Conservation (phyloP, 2,329 filamentous ascomycete genomes). For the Diaporthe nobilis region DNA sequence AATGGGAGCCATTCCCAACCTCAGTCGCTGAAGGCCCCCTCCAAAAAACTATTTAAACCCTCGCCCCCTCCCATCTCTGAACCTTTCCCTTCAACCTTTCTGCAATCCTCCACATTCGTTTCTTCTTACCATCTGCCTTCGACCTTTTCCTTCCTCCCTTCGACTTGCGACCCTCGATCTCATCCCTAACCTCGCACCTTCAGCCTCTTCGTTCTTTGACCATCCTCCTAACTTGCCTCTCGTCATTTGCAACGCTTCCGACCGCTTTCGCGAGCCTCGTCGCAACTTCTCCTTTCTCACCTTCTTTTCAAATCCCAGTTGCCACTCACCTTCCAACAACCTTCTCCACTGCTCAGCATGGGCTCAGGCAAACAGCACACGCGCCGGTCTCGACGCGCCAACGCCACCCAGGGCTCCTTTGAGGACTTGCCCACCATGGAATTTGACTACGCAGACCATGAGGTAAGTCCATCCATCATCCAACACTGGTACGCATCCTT, state of each 20-base stretch:
- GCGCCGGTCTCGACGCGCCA: too few relatives aligned
- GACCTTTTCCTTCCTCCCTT: neutral
- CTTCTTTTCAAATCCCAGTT: neutral
- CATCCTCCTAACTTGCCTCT: neutral
- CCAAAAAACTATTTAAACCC: conserved; percentile 10
- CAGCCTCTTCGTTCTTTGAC: neutral
- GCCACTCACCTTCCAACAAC: neutral
- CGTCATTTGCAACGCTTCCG: neutral
- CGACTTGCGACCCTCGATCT: neutral
- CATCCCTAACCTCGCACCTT: neutral
- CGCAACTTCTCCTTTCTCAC: neutral
- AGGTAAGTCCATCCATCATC: conserved; percentile 21
- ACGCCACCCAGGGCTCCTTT: too few relatives aligned
- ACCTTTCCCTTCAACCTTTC: neutral
- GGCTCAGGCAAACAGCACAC: too few relatives aligned
- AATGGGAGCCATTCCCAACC: neutral
- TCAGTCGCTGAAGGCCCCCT: neutral
- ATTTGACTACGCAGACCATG: neutral
- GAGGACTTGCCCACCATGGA: too few relatives aligned
- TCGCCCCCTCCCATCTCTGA: neutral
- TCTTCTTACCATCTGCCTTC: neutral
- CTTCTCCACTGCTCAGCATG: too few relatives aligned
- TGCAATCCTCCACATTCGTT: neutral
- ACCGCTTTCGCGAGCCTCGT: neutral
- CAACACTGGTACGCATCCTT: conserved; percentile 15